Percentiles rank a stretch among this genome's conserved stretches.
Evolutionary conservation across 305 asterid genomes (phyloP).

Genomic region (Plantago rigida): DNA sequence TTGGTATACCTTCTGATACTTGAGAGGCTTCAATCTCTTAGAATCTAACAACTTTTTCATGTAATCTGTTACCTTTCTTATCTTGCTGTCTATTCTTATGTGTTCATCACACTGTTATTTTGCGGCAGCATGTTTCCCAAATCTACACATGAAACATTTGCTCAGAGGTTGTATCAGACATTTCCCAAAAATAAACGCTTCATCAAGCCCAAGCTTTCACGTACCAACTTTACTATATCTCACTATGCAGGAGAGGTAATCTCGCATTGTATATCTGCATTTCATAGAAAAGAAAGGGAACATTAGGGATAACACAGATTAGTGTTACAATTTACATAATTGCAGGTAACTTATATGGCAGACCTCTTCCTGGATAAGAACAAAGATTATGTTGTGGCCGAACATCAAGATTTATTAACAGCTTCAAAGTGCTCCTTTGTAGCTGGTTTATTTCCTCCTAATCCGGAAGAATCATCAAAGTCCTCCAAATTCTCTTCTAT

Average conservation of each 20-base stretch:
- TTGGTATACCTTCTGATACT: slow-evolving; percentile 50
- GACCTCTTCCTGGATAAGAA: slow-evolving; percentile 97
- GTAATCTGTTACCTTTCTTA: slow-evolving; percentile 1
- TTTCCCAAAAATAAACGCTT: slow-evolving; percentile 79
- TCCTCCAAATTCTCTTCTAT: slow-evolving; percentile 98
- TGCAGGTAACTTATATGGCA: slow-evolving; percentile 85
- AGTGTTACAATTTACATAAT: slow-evolving; percentile 22
- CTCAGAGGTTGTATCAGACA: slow-evolving; percentile 97
- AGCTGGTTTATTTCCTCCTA: slow-evolving; percentile 88
- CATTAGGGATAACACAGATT: slow-evolving; percentile 15
- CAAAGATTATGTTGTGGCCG: slow-evolving; percentile 98
- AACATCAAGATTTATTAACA: slow-evolving; percentile 86
- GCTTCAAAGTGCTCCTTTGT: slow-evolving; percentile 86
- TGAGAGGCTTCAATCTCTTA: slow-evolving; percentile 11
- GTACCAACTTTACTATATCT: slow-evolving; percentile 87
- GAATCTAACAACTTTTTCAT: not conserved
- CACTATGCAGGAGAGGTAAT: slow-evolving; percentile 99
- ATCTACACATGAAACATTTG: slow-evolving; percentile 98
- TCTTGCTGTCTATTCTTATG: slow-evolving; percentile 13
- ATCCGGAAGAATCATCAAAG: slow-evolving; percentile 84
- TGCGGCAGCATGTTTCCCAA: slow-evolving; percentile 94
- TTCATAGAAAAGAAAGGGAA: slow-evolving; percentile 1
- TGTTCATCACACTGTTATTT: slow-evolving; percentile 23
- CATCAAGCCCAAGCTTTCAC: slow-evolving; percentile 95
- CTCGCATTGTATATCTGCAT: slow-evolving; percentile 22